These are phyloP conservation scores for Dalbergia cochinchinensis DNA, from an alignment of 306 rosid genomes.

Conservation along the genomic window DNA sequence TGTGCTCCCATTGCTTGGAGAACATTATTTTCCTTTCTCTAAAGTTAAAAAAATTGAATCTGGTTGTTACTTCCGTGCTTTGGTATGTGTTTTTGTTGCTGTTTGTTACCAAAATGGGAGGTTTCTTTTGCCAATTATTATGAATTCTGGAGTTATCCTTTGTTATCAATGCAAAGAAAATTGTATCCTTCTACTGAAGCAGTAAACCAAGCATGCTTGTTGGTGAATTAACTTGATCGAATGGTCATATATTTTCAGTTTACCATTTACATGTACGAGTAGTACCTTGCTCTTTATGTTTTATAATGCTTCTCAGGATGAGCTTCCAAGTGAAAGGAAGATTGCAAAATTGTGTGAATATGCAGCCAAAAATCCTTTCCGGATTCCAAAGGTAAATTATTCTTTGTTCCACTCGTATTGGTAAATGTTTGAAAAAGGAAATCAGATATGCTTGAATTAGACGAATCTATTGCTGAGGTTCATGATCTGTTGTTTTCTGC, in stretches of 20 bases:
- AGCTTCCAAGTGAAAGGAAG: slow-evolving; percentile 82
- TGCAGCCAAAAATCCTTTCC: slow-evolving; percentile 88
- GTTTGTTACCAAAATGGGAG: neutral
- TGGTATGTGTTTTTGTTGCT: slow-evolving; percentile 11
- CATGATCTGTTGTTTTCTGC: slow-evolving; percentile 27
- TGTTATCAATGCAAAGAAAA: neutral
- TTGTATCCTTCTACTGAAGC: neutral
- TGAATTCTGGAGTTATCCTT: slow-evolving; percentile 1
- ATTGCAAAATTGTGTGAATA: slow-evolving; percentile 90
- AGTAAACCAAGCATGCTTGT: slow-evolving; percentile 10
- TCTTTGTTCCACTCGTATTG: slow-evolving; percentile 15
- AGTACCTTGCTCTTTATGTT: slow-evolving; percentile 24
- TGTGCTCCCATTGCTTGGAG: slow-evolving; percentile 12
- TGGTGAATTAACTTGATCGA: slow-evolving; percentile 25
- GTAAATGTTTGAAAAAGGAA: neutral
- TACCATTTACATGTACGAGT: slow-evolving; percentile 27
- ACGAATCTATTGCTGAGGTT: slow-evolving; percentile 47
- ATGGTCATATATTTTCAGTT: neutral
- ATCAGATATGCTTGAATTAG: neutral
- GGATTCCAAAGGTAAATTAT: slow-evolving; percentile 86
- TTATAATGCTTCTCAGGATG: slow-evolving; percentile 68
- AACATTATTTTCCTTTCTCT: neutral
- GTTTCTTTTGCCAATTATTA: slow-evolving; percentile 2
- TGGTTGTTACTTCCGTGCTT: slow-evolving; percentile 5
- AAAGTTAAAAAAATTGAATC: slow-evolving; percentile 25